Conservation (phyloP, 2,329 filamentous ascomycete species). For the Aspergillus sp. region DNA sequence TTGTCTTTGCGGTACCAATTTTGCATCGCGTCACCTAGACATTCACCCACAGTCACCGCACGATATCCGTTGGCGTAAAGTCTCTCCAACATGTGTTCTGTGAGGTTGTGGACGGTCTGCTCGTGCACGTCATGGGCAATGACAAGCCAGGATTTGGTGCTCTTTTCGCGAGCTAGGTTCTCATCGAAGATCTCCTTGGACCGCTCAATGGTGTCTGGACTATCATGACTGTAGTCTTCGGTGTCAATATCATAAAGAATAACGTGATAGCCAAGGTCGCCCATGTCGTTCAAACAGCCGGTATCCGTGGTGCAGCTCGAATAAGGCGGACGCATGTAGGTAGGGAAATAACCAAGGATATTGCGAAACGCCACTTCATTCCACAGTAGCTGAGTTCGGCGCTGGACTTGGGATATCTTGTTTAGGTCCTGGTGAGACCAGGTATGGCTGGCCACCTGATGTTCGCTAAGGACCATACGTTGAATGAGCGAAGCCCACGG, state of each 20-base stretch:
- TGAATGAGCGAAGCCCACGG: slow-evolving; percentile 41
- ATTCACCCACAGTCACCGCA: slow-evolving; percentile 46
- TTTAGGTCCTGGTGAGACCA: slow-evolving; percentile 52
- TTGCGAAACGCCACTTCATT: slow-evolving; percentile 50
- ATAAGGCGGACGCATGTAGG: slow-evolving; percentile 56
- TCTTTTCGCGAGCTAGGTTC: slow-evolving; percentile 26
- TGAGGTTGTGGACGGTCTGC: slow-evolving; percentile 45
- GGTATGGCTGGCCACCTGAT: slow-evolving; percentile 54
- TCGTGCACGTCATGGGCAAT: slow-evolving; percentile 46
- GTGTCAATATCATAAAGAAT: slow-evolving; percentile 50
- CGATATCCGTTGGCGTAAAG: slow-evolving; percentile 32
- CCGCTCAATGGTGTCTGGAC: slow-evolving; percentile 35
- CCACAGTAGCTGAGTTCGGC: slow-evolving; percentile 45
- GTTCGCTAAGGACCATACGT: slow-evolving; percentile 46
- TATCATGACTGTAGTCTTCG: slow-evolving; percentile 45
- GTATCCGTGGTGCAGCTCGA: slow-evolving; percentile 38
- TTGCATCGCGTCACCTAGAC: slow-evolving; percentile 38
- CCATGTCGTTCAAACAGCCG: slow-evolving; percentile 45
- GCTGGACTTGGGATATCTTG: slow-evolving; percentile 36
- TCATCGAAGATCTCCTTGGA: slow-evolving; percentile 43
- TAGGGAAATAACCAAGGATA: slow-evolving; percentile 51
- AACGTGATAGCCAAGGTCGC: slow-evolving; percentile 50
- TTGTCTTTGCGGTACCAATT: slow-evolving; percentile 44
- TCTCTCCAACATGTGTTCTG: slow-evolving; percentile 39
- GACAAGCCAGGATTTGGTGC: slow-evolving; percentile 37